phyloP scores from a whole-genome alignment of 371 early-diverging fungal species.

The Mucor ambiguus region DNA sequence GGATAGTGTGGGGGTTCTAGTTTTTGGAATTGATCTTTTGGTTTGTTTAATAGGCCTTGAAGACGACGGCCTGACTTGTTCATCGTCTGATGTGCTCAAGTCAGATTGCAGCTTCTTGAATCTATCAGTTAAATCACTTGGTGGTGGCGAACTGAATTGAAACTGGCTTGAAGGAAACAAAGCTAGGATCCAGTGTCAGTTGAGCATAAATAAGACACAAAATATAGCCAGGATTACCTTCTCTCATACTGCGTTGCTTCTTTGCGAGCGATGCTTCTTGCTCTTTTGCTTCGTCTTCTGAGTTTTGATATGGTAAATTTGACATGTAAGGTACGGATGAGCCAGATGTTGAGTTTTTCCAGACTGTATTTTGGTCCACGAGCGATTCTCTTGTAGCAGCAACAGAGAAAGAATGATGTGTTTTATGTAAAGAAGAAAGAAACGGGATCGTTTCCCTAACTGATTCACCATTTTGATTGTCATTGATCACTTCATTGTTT shows the following conservation, averaged over 20 bases:
- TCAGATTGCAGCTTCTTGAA: not conserved
- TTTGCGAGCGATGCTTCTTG: not conserved
- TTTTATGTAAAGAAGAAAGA: constrained; percentile 1
- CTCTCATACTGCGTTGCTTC: not conserved
- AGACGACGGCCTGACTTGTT: not conserved
- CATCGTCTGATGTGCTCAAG: not conserved
- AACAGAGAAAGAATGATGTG: not conserved
- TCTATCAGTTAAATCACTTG: not conserved
- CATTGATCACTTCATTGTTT: constrained; percentile 6
- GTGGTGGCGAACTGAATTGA: not conserved
- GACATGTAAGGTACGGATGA: constrained; percentile 21
- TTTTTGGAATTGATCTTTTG: not conserved
- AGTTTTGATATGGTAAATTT: not conserved
- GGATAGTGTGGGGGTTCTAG: not conserved
- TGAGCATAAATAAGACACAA: not conserved
- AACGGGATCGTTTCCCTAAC: constrained; percentile 1
- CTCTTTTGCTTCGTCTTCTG: constrained; percentile 2
- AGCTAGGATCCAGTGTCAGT: not conserved
- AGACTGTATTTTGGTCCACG: constrained; percentile 9
- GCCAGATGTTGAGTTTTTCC: constrained; percentile 17
- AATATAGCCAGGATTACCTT: not conserved
- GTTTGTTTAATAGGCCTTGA: constrained; percentile 5
- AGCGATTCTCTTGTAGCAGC: constrained; percentile 9
- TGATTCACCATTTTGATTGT: constrained; percentile 8
- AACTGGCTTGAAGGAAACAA: not conserved